Conservation (phyloP, 345 rosid species). For the Bretschneidera sinensis region DNA sequence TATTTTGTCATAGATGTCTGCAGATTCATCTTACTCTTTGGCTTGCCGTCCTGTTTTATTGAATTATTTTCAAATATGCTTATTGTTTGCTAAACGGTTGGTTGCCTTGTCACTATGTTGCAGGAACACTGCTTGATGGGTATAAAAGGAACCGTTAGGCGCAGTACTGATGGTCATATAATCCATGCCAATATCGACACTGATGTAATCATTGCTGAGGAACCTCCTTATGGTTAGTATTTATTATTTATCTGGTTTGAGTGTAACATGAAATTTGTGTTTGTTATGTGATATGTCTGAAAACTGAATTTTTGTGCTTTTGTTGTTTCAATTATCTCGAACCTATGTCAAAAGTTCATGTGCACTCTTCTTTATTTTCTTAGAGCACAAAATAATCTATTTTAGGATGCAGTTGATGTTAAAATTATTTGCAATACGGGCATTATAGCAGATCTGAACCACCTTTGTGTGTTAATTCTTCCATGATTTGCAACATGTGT, state of each 20-base stretch:
- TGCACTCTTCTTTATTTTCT: too few relatives aligned
- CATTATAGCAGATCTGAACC: too few relatives aligned
- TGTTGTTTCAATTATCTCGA: too few relatives aligned
- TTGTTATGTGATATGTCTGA: too few relatives aligned
- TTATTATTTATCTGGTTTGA: too few relatives aligned
- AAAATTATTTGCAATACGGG: too few relatives aligned
- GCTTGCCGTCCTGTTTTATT: too few relatives aligned
- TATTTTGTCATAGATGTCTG: constrained; percentile 9
- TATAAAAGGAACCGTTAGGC: constrained; percentile 96
- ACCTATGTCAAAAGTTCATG: too few relatives aligned
- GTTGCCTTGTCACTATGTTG: constrained; percentile 18
- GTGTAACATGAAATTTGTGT: too few relatives aligned
- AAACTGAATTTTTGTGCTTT: too few relatives aligned
- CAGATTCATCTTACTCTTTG: background rate
- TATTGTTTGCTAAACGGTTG: constrained; percentile 7
- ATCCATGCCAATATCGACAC: constrained; percentile 98
- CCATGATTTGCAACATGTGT: background rate
- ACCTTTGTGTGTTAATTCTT: background rate
- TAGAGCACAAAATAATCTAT: too few relatives aligned
- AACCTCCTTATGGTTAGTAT: constrained; percentile 90
- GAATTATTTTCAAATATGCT: background rate
- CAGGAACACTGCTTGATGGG: constrained; percentile 99
- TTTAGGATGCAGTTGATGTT: too few relatives aligned
- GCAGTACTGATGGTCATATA: constrained; percentile 97
- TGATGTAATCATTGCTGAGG: constrained; percentile 97